These are phyloP conservation scores for Plenodomus biglobosus DNA, from an alignment of 2,329 filamentous ascomycete genomes.

Conservation along the genomic window DNA sequence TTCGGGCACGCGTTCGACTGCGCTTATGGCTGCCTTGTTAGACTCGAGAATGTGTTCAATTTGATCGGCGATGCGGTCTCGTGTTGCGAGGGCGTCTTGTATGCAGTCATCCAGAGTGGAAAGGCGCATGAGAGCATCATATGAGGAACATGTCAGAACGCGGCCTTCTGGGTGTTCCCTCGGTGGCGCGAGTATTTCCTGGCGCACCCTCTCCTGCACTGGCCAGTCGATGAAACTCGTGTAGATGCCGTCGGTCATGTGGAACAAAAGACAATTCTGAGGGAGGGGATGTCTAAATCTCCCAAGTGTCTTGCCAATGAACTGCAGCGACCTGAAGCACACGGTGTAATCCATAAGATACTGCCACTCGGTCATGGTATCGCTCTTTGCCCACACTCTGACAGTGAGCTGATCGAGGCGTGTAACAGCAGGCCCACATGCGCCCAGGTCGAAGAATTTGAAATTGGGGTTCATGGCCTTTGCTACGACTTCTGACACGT, in stretches of 20 bases:
- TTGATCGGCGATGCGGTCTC: conserved; percentile 72
- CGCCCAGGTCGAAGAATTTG: conserved; percentile 74
- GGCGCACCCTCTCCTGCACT: conserved; percentile 42
- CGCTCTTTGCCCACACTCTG: conserved; percentile 70
- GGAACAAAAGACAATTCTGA: conserved; percentile 79
- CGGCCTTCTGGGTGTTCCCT: conserved; percentile 49
- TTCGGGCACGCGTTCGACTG: conserved; percentile 45
- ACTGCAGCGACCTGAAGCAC: conserved; percentile 73
- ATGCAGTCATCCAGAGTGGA: conserved; percentile 88
- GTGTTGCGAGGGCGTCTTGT: conserved; percentile 80
- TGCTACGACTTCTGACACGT: conserved; percentile 80
- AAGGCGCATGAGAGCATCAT: conserved; percentile 83
- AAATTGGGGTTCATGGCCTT: conserved; percentile 91
- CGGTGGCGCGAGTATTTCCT: conserved; percentile 35
- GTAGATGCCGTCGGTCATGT: conserved; percentile 85
- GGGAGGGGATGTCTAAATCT: conserved; percentile 72
- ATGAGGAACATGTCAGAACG: conserved; percentile 71
- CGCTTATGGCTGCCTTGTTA: conserved; percentile 43
- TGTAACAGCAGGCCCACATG: conserved; percentile 64
- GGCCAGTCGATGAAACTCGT: conserved; percentile 70
- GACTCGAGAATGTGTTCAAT: conserved; percentile 61
- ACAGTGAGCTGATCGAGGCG: conserved; percentile 66
- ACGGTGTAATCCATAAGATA: conserved; percentile 73
- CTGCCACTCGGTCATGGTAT: conserved; percentile 58
- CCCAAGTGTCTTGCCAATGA: conserved; percentile 65